Percentiles rank a stretch among this genome's conserved stretches.
These are phyloP conservation scores for Leccinum griseonigrum DNA, from an alignment of 1,284 basidiomycete genomes.

Conservation along the genomic window DNA sequence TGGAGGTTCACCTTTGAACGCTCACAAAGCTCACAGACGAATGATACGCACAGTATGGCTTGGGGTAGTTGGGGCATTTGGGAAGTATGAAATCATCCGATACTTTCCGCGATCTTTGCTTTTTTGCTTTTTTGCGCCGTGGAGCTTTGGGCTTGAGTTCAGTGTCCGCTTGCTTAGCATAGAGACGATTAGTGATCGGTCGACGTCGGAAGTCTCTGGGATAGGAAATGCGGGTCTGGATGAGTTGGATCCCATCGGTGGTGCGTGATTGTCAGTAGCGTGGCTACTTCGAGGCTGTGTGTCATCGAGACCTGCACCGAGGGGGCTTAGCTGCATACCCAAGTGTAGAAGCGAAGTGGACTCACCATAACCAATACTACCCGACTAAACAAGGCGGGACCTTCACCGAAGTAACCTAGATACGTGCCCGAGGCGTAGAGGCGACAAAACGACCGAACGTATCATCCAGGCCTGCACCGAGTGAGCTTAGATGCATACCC, in stretches of 20 bases:
- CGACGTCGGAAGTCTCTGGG: constrained; percentile 11
- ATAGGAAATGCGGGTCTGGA: constrained; percentile 25
- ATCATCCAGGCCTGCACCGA: no score
- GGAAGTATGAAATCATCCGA: constrained; percentile 12
- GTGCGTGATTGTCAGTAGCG: background rate
- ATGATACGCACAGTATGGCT: constrained; percentile 25
- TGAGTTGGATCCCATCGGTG: constrained; percentile 22
- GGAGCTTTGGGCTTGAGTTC: constrained; percentile 1
- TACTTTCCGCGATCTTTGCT: constrained; percentile 17
- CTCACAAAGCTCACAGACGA: background rate
- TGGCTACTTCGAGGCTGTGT: background rate
- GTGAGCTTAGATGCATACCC: no score
- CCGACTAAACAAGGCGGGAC: no score
- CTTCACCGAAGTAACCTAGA: no score
- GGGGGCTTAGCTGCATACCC: no score
- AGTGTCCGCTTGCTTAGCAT: constrained; percentile 20
- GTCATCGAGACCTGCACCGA: no score
- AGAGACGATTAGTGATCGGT: background rate
- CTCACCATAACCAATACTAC: no score
- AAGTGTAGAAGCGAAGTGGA: no score
- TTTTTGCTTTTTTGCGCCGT: constrained; percentile 17
- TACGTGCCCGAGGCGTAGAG: no score
- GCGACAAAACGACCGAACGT: no score
- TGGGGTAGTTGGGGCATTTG: constrained; percentile 11
- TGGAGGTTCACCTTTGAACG: background rate